phyloP scores from a whole-genome alignment of 257 asterid species.

The Nicotiana obtusifolia region DNA sequence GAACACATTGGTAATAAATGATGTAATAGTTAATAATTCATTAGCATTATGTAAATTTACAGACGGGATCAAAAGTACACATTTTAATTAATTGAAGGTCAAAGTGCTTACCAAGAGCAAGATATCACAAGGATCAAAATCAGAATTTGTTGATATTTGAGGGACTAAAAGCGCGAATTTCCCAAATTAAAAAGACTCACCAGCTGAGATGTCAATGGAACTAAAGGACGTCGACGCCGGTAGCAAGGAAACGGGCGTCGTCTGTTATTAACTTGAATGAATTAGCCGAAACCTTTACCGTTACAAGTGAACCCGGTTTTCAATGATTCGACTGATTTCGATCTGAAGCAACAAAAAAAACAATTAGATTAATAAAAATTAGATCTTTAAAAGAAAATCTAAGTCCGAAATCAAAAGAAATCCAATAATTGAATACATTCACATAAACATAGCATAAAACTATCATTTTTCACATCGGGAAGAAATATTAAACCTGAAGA shows the following conservation, averaged over 20 bases:
- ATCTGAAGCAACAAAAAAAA: background rate
- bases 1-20: no score
- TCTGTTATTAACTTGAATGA: background rate
- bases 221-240: background rate
- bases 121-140: no score
- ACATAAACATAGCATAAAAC: background rate
- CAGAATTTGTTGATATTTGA: no score
- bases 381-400: background rate
- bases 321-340: background rate
- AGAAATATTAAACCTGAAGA: background rate
- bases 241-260: background rate
- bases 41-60: no score
- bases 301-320: background rate
- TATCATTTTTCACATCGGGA: background rate
- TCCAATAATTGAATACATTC: background rate
- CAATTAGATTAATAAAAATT: background rate
- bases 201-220: background rate
- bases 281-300: background rate
- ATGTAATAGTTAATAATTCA: no score
- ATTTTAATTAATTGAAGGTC: no score
- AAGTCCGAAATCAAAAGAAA: background rate
- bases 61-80: no score
- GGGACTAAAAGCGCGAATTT: no score
- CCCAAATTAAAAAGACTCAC: background rate
- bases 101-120: no score